Evolutionary conservation across 2,329 filamentous ascomycete genomes (phyloP), one percentile per base, ranked within the genome.

Genomic region (Fusarium drepaniforme): DNA sequence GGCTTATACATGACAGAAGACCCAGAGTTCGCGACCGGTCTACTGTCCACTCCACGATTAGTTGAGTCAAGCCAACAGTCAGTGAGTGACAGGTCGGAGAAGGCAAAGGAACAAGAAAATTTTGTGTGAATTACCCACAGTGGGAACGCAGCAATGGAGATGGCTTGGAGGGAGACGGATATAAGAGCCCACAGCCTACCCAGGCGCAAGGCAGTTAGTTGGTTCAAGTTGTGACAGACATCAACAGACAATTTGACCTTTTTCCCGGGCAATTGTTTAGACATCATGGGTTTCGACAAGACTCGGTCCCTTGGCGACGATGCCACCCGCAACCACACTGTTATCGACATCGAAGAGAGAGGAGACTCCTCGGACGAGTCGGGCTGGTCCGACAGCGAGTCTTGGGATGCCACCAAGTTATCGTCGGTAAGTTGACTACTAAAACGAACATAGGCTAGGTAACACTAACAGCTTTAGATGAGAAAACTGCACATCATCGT

Each of bases 401-500:
- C 65, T 40, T 75, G 76, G 57, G 77, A 82, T 67, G 77, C 81
- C 4, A 82, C 81, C 18, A 81, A 80, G 51, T 73, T 83, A 28
- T 80, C 81, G 25, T 61, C 73, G 58, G 80, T 81, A 66, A 46
- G 78, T 74, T 8, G 4, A n/a, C n/a, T 23, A 21, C 11, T 25
- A 44, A 18, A 3, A 28, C 25, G 42, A 23, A 5, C 8, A 13
- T 21, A 53, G 42, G 28, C 30, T 44, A 13, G 5, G 15, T 21
- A 30, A 23, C 16, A 21, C 72, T 74, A 28, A 74, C 71, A 64
- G 16, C 12, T 4, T 6, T 28, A 72, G 70, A 72, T 72, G 75
- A 78, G 78, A 57, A 83, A 83, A 64, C 61, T 82, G 8, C 81
- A 82, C 71, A 79, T 83, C 56, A 70, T 83, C 57, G 66, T 82